Evolutionary conservation across 2,329 filamentous ascomycete genomes (phyloP).

Genomic region (Cladosporium cucumerinum): DNA sequence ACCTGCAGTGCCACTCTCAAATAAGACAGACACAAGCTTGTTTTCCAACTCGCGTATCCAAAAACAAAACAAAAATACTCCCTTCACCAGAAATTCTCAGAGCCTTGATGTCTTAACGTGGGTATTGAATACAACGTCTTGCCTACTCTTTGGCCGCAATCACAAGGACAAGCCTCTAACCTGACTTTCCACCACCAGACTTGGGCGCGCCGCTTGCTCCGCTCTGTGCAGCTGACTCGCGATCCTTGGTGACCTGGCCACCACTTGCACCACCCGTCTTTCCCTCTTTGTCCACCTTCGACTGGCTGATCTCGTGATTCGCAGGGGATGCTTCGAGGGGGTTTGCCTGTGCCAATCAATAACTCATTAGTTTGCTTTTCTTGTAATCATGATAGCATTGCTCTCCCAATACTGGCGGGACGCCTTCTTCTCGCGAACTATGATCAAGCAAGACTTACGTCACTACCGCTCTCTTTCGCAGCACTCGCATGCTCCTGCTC

Average conservation of each 20-base stretch:
- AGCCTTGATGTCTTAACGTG: background rate
- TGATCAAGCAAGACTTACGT: conserved; percentile 12
- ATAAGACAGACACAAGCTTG: background rate
- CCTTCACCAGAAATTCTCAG: background rate
- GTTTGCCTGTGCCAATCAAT: conserved; percentile 34
- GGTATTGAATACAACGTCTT: background rate
- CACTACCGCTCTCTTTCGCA: conserved; percentile 31
- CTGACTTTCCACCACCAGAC: conserved; percentile 34
- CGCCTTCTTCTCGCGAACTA: too few species aligned
- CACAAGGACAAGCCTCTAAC: conserved; percentile 7
- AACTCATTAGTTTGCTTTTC: background rate
- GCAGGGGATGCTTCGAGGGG: conserved; percentile 60
- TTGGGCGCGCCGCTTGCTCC: conserved; percentile 39
- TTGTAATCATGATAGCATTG: background rate
- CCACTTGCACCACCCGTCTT: conserved; percentile 26
- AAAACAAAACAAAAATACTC: too few species aligned
- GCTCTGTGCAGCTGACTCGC: conserved; percentile 27
- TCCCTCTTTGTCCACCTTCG: conserved; percentile 44
- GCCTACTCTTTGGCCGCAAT: background rate
- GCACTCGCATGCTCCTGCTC: conserved; percentile 53
- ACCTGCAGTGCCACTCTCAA: background rate
- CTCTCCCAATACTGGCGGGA: too few species aligned
- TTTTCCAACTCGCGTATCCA: background rate
- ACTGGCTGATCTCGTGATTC: conserved; percentile 56
- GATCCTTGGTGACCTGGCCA: conserved; percentile 23